These are phyloP conservation scores for Colletotrichum simmondsii DNA, from an alignment of 2,329 filamentous ascomycete species.

Conservation along the genomic window DNA sequence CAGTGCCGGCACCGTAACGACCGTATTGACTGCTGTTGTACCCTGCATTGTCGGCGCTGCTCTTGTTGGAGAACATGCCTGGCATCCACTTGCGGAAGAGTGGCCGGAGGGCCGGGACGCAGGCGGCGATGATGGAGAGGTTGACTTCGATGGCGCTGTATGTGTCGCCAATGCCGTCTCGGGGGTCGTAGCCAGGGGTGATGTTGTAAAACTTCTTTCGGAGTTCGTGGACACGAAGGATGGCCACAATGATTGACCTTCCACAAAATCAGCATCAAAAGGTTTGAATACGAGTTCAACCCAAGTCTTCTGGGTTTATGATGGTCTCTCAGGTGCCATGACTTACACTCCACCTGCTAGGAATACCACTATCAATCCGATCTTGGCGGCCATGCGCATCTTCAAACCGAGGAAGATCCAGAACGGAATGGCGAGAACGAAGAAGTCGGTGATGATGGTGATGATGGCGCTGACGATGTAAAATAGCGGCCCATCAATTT, in stretches of 20 bases:
- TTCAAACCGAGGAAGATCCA: slow-evolving; percentile 53
- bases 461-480: slow-evolving; percentile 8
- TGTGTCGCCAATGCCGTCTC: slow-evolving; percentile 39
- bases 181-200: background rate
- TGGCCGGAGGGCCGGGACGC: slow-evolving; percentile 47
- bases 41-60: slow-evolving; percentile 26
- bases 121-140: slow-evolving; percentile 50
- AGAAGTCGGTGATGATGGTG: slow-evolving; percentile 26
- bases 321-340: background rate
- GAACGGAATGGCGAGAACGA: slow-evolving; percentile 45
- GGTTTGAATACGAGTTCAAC: no score
- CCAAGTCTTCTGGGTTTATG: background rate
- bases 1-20: slow-evolving; percentile 39
- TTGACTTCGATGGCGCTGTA: slow-evolving; percentile 47
- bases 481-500: slow-evolving; percentile 2
- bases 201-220: slow-evolving; percentile 18
- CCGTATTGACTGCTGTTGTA: slow-evolving; percentile 26
- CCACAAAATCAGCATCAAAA: slow-evolving; percentile 10
- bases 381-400: slow-evolving; percentile 49
- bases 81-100: slow-evolving; percentile 42
- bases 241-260: slow-evolving; percentile 9
- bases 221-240: slow-evolving; percentile 10
- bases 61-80: slow-evolving; percentile 12
- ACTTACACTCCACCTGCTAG: slow-evolving; percentile 50
- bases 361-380: slow-evolving; percentile 53